phyloP scores from a whole-genome alignment of 768 basidiomycete genomes.

The Lentinula boryana region DNA sequence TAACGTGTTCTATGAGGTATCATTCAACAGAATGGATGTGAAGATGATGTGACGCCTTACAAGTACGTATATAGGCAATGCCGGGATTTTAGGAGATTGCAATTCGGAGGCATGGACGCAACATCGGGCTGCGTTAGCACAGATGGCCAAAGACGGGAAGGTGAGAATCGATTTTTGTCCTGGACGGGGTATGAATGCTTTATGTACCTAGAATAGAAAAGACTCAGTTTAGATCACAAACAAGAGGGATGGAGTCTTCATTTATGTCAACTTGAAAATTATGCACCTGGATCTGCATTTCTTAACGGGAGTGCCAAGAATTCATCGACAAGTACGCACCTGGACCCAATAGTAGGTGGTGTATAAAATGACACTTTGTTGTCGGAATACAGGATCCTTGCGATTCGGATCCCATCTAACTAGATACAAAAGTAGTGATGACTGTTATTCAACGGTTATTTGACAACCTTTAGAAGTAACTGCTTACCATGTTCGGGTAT shows the following conservation, averaged over 20 bases:
- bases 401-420: constrained; percentile 38
- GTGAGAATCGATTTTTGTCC: constrained; percentile 23
- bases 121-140: constrained; percentile 33
- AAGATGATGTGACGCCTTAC: background rate
- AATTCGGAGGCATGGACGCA: constrained; percentile 49
- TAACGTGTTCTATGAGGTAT: constrained; percentile 7
- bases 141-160: constrained; percentile 53
- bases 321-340: background rate
- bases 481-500: constrained; percentile 34
- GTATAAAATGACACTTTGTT: constrained; percentile 45
- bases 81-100: constrained; percentile 20
- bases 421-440: constrained; percentile 10
- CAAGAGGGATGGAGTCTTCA: background rate
- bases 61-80: constrained; percentile 7
- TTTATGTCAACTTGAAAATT: background rate
- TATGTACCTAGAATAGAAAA: constrained; percentile 17
- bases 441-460: background rate
- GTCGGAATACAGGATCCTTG: constrained; percentile 29
- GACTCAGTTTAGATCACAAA: too few relatives aligned
- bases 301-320: background rate
- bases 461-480: background rate
- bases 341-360: constrained; percentile 32
- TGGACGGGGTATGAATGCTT: constrained; percentile 19
- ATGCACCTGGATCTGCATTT: background rate
- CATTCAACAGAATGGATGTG: background rate